Evolutionary conservation across 1,284 basidiomycete species (phyloP), one percentile per base, ranked within the genome.

Genomic region (Agaricales sp.): DNA sequence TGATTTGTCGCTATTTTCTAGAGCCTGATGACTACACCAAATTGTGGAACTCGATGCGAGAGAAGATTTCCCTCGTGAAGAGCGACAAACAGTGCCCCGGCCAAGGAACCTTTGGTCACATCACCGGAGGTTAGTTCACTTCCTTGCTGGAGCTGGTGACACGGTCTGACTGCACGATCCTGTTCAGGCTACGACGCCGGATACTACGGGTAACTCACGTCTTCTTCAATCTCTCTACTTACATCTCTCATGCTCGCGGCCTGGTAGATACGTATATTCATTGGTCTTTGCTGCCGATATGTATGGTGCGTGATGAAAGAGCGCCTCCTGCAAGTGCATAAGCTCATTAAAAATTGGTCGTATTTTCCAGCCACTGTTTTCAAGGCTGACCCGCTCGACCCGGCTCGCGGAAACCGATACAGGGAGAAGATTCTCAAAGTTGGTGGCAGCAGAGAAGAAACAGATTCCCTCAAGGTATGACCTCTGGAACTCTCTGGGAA

Each of bases 261-360:
- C n/a, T n/a, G n/a, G n/a, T 51, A 77, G 77, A 2, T 83, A 85
- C 61, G 80, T 74, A 1, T 87, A 82, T 55, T 84, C 80, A 4
- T 70, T 84, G 18, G 84, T 87, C 24, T 87, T 87, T 61, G 82
- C 84, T 0, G 74, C 81, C 41, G 86, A 89, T 63, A 89, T 89
- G 85, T 89, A 85, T 63, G 67, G 72, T 73, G 53, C n/a, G n/a
- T n/a, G n/a, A n/a, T n/a, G n/a, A n/a, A n/a, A n/a, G n/a, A n/a
- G n/a, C n/a, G n/a, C n/a, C n/a, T n/a, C n/a, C n/a, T n/a, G n/a
- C n/a, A n/a, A 52, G 66, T 60, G 12, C 20, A 22, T 2, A 2
- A 8, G 2, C 45, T 38, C 21, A 26, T 41, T 18, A 20, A 30
- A 51, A 18, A 26, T 13, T 20, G 38, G 14, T 13, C 11, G 18